A percentile compares a stretch with the other conserved stretches of the same genome.
Evolutionary conservation across 495 filamentous ascomycete genomes (phyloP).

Genomic region (Penicillium malachiteum): DNA sequence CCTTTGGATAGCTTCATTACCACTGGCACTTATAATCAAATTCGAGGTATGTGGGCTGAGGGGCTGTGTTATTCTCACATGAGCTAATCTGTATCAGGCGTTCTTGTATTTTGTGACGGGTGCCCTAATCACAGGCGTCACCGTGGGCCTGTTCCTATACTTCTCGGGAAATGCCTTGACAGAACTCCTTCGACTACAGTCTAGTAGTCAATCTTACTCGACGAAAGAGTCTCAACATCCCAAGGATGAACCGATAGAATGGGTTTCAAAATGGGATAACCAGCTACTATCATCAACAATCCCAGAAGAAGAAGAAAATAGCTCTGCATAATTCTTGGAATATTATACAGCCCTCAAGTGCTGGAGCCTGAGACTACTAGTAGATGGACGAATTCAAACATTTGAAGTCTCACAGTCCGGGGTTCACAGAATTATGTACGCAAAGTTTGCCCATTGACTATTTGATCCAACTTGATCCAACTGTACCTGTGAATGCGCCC

Average conservation of each 20-base stretch:
- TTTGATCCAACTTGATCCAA: too few relatives aligned
- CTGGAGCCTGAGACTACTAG: too few relatives aligned
- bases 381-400: too few relatives aligned
- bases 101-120: conserved; percentile 25
- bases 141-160: conserved; percentile 20
- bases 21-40: conserved; percentile 49
- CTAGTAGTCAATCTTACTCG: conserved; percentile 5
- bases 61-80: neutral
- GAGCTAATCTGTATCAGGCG: conserved; percentile 15
- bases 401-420: too few relatives aligned
- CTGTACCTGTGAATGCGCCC: too few relatives aligned
- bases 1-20: conserved; percentile 35
- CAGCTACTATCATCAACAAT: conserved; percentile 57
- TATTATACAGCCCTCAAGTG: too few relatives aligned
- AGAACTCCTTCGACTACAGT: conserved; percentile 16
- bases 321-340: neutral
- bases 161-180: conserved; percentile 15
- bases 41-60: conserved; percentile 57
- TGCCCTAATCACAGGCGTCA: conserved; percentile 20
- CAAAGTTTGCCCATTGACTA: too few relatives aligned
- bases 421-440: too few relatives aligned
- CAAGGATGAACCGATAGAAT: conserved; percentile 27
- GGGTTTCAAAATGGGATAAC: conserved; percentile 36
- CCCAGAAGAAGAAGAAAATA: conserved; percentile 61
- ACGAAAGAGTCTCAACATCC: conserved; percentile 9